Evolutionary conservation across 192 early-diverging fungal genomes (phyloP), one percentile per base, ranked within the genome.

Genomic region (Radiomyces spectabilis): DNA sequence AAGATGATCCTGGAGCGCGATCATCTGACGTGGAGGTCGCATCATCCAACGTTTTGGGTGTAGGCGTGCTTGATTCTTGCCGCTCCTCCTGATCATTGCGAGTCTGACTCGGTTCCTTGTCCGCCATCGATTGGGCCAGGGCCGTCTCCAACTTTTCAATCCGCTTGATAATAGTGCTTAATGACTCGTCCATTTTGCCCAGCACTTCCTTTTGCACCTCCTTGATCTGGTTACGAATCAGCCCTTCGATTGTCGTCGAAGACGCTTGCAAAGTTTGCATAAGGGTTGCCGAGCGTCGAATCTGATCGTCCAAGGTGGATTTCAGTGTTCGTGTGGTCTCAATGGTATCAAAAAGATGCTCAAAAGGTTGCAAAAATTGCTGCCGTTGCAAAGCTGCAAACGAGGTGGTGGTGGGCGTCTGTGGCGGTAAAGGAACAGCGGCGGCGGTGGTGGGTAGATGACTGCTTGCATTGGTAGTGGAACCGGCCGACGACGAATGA

Each of bases 231-330:
- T 68, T 60, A n/a, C 80, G 70, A 7, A 91, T 83, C 16, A 88
- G 69, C 6, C 79, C 78, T 63, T 91, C 88, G 39, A 91, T 82
- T 83, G 88, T 88, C 13, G 77, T 75, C 3, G 77, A 76, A 21
- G 72, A 72, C 1, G 81, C 66, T 59, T 85, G 85, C 26, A 92
- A 71, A 4, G 85, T 86, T 43, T 89, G 85, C 12, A 92, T 67
- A 22, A 92, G 57, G 12, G 83, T 72, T 0, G 81, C 61, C 21
- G 85, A 81, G 35, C 80, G 80, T 6, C 86, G 74, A 53, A 92
- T 78, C 63, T 92, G 89, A 35, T 87, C 87, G 62, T 86, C 81
- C 51, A 92, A 68, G 31, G 82, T 85, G 55, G 66, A 55, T 42
- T 81, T 79, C n/a, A 92, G 68, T 2, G 69, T 61, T 12, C 74